phyloP scores from a whole-genome alignment of 257 asterid species.

The Nicotiana sylvestris region DNA sequence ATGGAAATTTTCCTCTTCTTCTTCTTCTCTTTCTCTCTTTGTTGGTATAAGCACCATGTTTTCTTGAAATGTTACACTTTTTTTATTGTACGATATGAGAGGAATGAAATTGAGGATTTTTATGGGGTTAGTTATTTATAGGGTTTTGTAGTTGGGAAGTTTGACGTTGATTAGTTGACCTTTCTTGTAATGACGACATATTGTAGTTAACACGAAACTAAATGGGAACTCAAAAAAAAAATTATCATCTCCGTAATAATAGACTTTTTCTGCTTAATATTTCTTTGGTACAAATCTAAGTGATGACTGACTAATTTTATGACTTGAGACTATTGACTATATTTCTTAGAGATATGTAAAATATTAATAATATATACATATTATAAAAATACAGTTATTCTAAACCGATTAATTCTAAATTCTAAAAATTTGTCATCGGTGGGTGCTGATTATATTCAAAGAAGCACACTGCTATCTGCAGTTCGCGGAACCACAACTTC shows the following conservation, averaged over 20 bases:
- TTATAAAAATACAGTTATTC: no score
- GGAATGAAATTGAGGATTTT: neutral
- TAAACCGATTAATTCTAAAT: no score
- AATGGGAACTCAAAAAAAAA: neutral
- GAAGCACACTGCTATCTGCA: neutral
- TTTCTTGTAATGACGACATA: neutral
- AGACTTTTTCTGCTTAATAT: no score
- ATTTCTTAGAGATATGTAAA: neutral
- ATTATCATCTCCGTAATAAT: no score
- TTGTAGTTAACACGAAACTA: no score
- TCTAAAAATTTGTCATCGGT: no score
- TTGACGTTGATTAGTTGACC: conserved; percentile 25
- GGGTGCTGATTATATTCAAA: neutral
- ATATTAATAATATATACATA: no score
- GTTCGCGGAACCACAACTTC: no score
- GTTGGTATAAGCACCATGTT: conserved; percentile 13
- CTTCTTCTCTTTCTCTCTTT: conserved; percentile 21
- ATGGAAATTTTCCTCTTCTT: neutral
- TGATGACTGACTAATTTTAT: no score
- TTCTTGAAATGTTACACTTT: neutral
- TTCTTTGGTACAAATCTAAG: no score
- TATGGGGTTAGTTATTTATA: conserved; percentile 11
- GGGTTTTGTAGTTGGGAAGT: conserved; percentile 4
- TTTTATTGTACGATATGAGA: neutral
- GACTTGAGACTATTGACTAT: neutral